These are phyloP conservation scores for Calocybe cyanea DNA, from an alignment of 768 basidiomycete genomes.

Conservation along the genomic window DNA sequence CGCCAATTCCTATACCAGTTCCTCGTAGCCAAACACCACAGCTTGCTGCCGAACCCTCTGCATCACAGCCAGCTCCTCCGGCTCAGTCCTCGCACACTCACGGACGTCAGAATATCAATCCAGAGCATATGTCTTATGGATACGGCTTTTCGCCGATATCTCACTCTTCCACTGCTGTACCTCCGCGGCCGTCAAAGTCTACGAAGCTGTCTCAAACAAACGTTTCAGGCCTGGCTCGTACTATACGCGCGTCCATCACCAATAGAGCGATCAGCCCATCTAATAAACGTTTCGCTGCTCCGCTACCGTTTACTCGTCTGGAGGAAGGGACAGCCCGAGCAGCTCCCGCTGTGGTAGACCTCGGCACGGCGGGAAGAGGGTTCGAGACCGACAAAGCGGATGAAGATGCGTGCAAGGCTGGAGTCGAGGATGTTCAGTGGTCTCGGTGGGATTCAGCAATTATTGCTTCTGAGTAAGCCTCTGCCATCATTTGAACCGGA, in stretches of 20 bases:
- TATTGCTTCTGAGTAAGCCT: too few species aligned
- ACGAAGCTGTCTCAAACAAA: background rate
- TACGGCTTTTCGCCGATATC: background rate
- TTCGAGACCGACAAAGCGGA: background rate
- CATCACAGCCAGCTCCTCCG: background rate
- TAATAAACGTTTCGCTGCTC: conserved; percentile 7
- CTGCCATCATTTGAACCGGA: too few species aligned
- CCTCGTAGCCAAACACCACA: conserved; percentile 9
- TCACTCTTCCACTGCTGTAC: background rate
- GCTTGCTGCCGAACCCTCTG: background rate
- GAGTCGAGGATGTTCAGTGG: background rate
- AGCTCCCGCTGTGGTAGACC: conserved; percentile 10
- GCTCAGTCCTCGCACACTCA: background rate
- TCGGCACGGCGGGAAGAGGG: background rate
- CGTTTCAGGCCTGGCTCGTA: conserved; percentile 3
- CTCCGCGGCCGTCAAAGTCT: background rate
- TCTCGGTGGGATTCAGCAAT: conserved; percentile 4
- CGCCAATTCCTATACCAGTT: conserved; percentile 11
- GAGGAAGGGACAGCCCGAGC: background rate
- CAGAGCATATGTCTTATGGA: conserved; percentile 1
- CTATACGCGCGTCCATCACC: background rate
- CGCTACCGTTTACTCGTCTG: conserved; percentile 5
- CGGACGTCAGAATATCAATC: background rate
- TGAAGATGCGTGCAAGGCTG: background rate
- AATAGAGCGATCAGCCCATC: background rate